Base-by-base conservation (phyloP, 768 basidiomycete species). In the Chalciporus sphaerocephalus region DNA sequence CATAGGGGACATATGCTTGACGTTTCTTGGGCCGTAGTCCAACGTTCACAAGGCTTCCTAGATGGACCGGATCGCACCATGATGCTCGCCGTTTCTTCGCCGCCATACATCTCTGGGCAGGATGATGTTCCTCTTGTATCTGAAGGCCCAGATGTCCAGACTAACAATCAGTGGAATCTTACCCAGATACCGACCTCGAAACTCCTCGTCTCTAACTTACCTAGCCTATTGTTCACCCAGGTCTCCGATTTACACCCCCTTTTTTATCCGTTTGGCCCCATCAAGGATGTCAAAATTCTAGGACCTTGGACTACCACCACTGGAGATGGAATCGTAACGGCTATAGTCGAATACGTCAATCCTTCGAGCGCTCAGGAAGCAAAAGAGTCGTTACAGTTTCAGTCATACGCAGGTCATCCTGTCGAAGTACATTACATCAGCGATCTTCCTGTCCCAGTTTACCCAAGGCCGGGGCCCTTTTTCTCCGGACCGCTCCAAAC, bases 21-120 rank as follows among this genome's bases (percentile, higher is more conserved):
- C 59, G 78, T 91, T 41, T 89, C 87, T 6, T 91, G 87, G 87
- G 88, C 87, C 15, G 87, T 91, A 18, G 87, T 91, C 28, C 87
- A 91, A 53, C 85, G 87, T 36, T 91, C 87, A 51, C 81, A 85
- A 74, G 87, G 86, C 17, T 89, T 89, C 56, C 70, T 90, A 48
- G 87, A 91, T 57, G 87, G 87, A 16, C 87, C 83, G 12, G 88
- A 90, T 67, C 84, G 90, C 36, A 71, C 79, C 6, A 71, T 85
- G 62, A 71, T 81, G 30, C 70, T 87, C 20, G 74, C 84, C 27
- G 57, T 73, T 24, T 74, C 77, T 17, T 61, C 63, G 7, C 62
- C 68, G 39, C 48, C 66, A 30, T 54, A 72, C 40, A 60, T 64
- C 51, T 52, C 58, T 62, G 52, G 57, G 32, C 38, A 58, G 1